Percentiles rank a stretch among this genome's conserved stretches.
These are phyloP conservation scores for Eleusine indica DNA, from an alignment of 176 grass and related monocot genomes.

Conservation along the genomic window DNA sequence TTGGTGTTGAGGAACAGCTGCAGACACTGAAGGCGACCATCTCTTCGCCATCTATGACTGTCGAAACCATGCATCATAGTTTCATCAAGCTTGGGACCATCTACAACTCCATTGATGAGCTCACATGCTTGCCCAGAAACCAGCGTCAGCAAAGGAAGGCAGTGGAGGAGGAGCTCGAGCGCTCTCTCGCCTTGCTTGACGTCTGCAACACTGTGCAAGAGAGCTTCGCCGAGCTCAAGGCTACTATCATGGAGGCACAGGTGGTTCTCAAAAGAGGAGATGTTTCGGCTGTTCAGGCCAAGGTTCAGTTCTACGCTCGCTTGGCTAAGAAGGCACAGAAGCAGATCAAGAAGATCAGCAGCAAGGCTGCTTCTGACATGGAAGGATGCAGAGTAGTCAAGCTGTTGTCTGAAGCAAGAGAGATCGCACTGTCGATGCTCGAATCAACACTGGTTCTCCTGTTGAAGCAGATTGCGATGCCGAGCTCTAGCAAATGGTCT, in stretches of 20 bases:
- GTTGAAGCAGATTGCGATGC: not conserved
- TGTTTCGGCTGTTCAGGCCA: not conserved
- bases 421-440: not conserved
- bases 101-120: not conserved
- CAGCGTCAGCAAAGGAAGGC: not conserved
- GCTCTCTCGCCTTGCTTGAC: not conserved
- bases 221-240: not conserved
- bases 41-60: not conserved
- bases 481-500: not conserved
- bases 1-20: not conserved
- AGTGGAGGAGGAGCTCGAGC: not conserved
- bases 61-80: not conserved
- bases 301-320: not conserved
- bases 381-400: not conserved
- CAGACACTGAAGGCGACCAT: not conserved
- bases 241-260: not conserved
- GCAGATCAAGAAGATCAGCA: conserved; percentile 1
- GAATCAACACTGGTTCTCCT: not conserved
- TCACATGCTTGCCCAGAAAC: not conserved
- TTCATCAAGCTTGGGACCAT: not conserved
- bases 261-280: not conserved
- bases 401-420: conserved; percentile 1
- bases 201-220: not conserved
- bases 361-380: not conserved
- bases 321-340: not conserved